Base-by-base conservation (phyloP, 176 grass and related monocot species). In the Puya raimondii region DNA sequence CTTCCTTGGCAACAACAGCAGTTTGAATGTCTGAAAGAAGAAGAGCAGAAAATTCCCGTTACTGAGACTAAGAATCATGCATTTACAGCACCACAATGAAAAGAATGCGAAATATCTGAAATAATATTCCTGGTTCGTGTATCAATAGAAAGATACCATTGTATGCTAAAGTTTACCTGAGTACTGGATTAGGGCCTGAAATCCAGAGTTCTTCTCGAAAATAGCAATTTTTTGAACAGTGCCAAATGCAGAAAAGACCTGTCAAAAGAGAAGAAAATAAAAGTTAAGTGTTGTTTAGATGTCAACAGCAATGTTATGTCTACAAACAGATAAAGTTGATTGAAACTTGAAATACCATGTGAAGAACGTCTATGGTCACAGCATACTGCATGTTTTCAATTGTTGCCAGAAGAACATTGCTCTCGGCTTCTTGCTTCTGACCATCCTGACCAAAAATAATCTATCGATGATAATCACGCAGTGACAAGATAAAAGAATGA, bases 301-400 rank as follows among this genome's bases (percentile, higher is more conserved):
- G 63, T n/a, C 49, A 80, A 80, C 3, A 10, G 22, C 20, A 63
- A 20, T 25, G 53, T 70, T 70, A 50, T 42, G 50, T 52, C 63
- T 61, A 23, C 33, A 52, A 48, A 52, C 26, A 49, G 70, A 22
- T 63, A 15, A 15, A 51, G 20, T 51, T 64, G 70, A 52, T 9
- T 3, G 53, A n/a, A 27, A 33, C 26, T 47, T 47, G 4, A 59
- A 65, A 68, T 64, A 97, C 93, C 10, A 86, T 97, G 72, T 92
- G 89, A 77, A 97, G 86, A 82, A 92, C 93, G 77, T 97, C 93
- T 74, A 97, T 77, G 65, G 89, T 81, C 49, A 92, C 87, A 70
- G 74, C 84, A 81, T 97, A 97, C 23, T 92, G 89, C 82, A 91
- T 87, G 79, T 97, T 97, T 76, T 97, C 93, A 81, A 97, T 85